Conservation (phyloP, 169 alveolate species). For the Plasmodium knowlesi region DNA sequence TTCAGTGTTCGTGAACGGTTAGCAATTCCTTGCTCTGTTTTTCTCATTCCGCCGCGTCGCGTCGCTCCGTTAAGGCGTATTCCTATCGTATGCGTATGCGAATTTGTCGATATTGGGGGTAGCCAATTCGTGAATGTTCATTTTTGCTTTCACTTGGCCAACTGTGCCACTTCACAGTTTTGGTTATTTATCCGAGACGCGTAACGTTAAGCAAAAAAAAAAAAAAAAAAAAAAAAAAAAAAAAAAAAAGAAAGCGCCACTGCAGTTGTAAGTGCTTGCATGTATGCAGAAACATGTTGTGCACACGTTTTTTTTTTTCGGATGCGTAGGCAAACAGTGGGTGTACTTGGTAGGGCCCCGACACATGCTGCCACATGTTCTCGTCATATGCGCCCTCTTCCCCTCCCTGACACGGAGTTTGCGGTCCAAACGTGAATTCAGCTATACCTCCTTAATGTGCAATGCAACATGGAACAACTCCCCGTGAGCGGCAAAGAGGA, state of each 20-base stretch:
- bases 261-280: neutral
- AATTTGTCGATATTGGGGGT: neutral
- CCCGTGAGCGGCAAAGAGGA: neutral
- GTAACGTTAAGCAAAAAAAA: neutral
- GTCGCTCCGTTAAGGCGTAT: neutral
- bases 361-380: neutral
- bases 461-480: conserved; percentile 1
- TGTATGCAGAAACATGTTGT: neutral
- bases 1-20: neutral
- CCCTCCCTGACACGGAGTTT: neutral
- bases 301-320: neutral
- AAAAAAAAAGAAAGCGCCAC: neutral
- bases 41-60: neutral
- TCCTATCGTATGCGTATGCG: neutral
- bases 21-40: neutral
- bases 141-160: neutral
- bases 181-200: neutral
- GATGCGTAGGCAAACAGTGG: neutral
- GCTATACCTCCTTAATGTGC: neutral
- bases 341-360: neutral
- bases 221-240: too few species aligned
- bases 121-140: neutral
- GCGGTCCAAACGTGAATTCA: neutral
- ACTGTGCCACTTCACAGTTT: neutral
- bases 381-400: neutral